Evolutionary conservation across 352 stramenopile genomes (phyloP), one percentile per base, ranked within the genome.

Genomic region (Globisporangium lucens): DNA sequence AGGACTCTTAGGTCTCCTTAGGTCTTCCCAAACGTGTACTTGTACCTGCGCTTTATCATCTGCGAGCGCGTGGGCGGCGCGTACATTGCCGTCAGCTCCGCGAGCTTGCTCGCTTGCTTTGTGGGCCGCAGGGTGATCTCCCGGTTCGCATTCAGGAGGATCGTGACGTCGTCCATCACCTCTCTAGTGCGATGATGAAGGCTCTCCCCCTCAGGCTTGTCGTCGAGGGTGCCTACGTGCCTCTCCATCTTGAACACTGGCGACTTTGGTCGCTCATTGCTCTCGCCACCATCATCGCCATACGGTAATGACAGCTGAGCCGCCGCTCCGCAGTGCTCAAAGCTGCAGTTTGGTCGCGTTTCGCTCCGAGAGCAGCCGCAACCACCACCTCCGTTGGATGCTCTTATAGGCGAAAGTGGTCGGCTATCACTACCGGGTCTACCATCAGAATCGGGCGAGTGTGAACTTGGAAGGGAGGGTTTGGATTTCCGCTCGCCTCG

Each of bases 1-100:
- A 33, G 2, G 30, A 24, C 24, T 33, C 30, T 3, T 33, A 33
- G 4, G 3, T 33, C 30, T 33, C 30, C 12, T 22, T 59, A 63
- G 10, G 20, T 35, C 33, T 77, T 80, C 7, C 70, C 80, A 46
- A 77, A 80, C 13, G 75, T 82, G 60, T 87, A 87, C 62, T 75
- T 74, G 58, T 74, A 76, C 15, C 82, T 67, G 8, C 82, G 78
- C 30, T 77, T 75, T 76, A 90, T 90, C 80, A 89, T 87, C 56
- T 89, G 74, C 2, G 75, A 85, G 35, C 76, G 68, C 8, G 63
- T 75, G 8, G 72, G 72, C 27, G 17, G 17, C 43, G 17, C 2
- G 17, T n/a, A 10, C 6, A 5, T 51, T 51, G 43, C 0, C 15
- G 67, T 61, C 17, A 71, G 12, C 20, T 49, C 74, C 73, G 33